A percentile compares a stretch with the other conserved stretches of the same genome.
phyloP scores from a whole-genome alignment of 768 basidiomycete genomes.

The Nidularia sp. region DNA sequence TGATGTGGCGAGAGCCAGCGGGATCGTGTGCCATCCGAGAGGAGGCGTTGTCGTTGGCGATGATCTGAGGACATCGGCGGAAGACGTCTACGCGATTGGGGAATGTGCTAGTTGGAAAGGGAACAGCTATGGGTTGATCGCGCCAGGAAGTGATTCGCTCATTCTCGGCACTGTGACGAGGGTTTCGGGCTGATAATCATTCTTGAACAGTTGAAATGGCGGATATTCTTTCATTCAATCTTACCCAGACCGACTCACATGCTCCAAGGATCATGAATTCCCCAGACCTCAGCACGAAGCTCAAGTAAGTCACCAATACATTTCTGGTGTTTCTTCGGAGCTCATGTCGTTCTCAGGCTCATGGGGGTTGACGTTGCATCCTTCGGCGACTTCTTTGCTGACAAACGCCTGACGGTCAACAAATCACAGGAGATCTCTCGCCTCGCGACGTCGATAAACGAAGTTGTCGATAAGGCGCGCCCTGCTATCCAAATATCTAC shows the following conservation, averaged over 20 bases:
- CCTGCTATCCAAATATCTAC: slow-evolving; percentile 15
- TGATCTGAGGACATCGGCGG: slow-evolving; percentile 48
- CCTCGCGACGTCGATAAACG: not conserved
- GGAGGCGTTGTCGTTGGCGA: slow-evolving; percentile 62
- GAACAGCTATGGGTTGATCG: slow-evolving; percentile 71
- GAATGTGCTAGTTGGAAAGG: slow-evolving; percentile 71
- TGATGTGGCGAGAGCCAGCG: slow-evolving; percentile 52
- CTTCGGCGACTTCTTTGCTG: slow-evolving; percentile 72
- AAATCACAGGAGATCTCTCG: slow-evolving; percentile 9
- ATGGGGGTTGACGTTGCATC: slow-evolving; percentile 51
- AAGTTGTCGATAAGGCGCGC: slow-evolving; percentile 3
- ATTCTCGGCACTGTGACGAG: not conserved
- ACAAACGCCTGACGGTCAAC: slow-evolving; percentile 27
- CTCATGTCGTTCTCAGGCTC: slow-evolving; percentile 13
- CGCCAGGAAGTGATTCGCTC: slow-evolving; percentile 47
- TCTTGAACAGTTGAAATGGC: slow-evolving; percentile 57
- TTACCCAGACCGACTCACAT: slow-evolving; percentile 46
- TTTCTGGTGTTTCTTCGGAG: not conserved
- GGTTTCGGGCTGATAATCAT: not conserved
- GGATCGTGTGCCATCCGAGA: slow-evolving; percentile 41
- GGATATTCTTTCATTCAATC: slow-evolving; percentile 68
- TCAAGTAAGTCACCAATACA: slow-evolving; percentile 30
- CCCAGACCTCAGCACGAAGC: slow-evolving; percentile 68
- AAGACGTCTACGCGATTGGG: slow-evolving; percentile 68
- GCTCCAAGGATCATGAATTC: slow-evolving; percentile 37